Evolutionary conservation across 1,139 yeast genomes (phyloP), one percentile per base, ranked within the genome.

Genomic region (Schwanniomyces etchellsii): DNA sequence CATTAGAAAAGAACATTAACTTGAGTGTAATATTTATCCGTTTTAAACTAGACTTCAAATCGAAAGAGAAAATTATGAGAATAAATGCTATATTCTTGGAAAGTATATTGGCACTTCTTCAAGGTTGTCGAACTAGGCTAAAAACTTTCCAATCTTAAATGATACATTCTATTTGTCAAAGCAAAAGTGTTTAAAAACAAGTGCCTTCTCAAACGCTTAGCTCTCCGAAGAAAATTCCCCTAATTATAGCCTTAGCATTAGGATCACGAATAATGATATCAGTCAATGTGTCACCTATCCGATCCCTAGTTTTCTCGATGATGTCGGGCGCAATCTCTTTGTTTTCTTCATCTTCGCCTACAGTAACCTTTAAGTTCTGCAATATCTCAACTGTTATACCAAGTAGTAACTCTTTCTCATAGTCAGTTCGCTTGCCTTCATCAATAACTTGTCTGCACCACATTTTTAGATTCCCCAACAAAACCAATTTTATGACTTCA

Each of bases 201-300:
- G n/a, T n/a, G n/a, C n/a, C n/a, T n/a, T 18, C 38, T 30, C 23
- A 36, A 14, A 58, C 53, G 29, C 47, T 47, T 13, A 52, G 28
- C 44, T 81, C 91, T 3, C 94, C 95, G 48, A 83, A 79, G 51
- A 85, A 80, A n/a, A 86, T 70, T 7, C 93, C 93, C 39, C 75
- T 64, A 14, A 72, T 70, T 10, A 85, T 64, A 20, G 60, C 71
- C 36, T 61, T 63, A 1, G 78, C 76, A 48, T 82, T 85, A 1
- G 58, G 53, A 37, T 74, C 71, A 25, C 64, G 60, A 24, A 70
- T 47, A 3, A 85, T 63, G 26, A 60, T 59, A 4, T 66, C 59
- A 2, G 84, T 66, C 34, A 86, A 58, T 2, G 70, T 59, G 9
- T 63, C 67, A 18, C 95, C 95, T 16, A 84, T 64, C 48, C 84